Evolutionary conservation across 441 rosid genomes (phyloP).

Genomic region (Sinapis alba): DNA sequence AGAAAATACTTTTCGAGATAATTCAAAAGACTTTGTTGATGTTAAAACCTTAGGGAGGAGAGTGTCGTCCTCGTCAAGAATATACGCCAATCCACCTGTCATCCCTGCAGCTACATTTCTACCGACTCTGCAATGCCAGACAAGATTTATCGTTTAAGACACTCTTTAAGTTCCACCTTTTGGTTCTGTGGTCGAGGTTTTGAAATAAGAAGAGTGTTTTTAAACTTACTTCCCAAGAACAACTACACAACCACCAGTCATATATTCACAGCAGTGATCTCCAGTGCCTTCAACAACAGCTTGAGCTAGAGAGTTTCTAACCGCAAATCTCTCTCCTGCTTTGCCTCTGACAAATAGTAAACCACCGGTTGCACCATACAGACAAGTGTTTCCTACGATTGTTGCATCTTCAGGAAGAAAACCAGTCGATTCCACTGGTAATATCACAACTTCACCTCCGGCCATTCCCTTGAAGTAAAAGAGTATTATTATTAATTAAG

Average conservation of each 20-base stretch:
- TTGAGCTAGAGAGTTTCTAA: conserved; percentile 89
- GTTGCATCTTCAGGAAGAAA: conserved; percentile 88
- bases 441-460: conserved; percentile 92
- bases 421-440: conserved; percentile 70
- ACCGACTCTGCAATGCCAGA: conserved; percentile 75
- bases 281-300: conserved; percentile 98
- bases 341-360: conserved; percentile 87
- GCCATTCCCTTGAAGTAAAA: conserved; percentile 78
- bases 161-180: background rate
- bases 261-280: conserved; percentile 95
- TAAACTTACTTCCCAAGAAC: conserved; percentile 96
- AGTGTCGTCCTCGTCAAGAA: conserved; percentile 86
- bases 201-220: background rate
- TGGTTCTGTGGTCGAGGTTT: background rate
- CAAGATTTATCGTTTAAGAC: background rate
- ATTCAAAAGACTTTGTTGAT: background rate
- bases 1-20: background rate
- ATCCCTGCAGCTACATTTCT: conserved; percentile 97
- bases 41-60: conserved; percentile 80
- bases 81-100: conserved; percentile 96
- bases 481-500: background rate
- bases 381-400: conserved; percentile 94
- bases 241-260: conserved; percentile 98
- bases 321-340: conserved; percentile 97
- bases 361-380: conserved; percentile 98